phyloP scores from a whole-genome alignment of 2,329 filamentous ascomycete species.

The Alternaria incomplexa region DNA sequence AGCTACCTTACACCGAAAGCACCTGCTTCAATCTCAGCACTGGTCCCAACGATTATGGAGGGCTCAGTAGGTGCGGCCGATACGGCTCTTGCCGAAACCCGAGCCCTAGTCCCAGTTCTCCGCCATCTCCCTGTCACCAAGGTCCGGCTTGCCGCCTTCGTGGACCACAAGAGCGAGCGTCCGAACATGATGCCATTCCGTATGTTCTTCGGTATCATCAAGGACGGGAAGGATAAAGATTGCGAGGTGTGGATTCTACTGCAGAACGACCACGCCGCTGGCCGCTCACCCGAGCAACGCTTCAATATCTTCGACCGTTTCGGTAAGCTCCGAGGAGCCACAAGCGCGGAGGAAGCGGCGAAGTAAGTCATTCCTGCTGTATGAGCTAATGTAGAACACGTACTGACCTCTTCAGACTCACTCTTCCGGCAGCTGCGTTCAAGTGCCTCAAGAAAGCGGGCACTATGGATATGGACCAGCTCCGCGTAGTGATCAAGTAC shows the following conservation, averaged over 20 bases:
- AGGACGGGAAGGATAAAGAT: background rate
- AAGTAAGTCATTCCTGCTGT: background rate
- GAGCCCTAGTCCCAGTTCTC: background rate
- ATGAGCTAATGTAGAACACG: background rate
- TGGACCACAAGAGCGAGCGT: background rate
- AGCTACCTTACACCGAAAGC: background rate
- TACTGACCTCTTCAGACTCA: background rate
- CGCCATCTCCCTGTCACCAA: background rate
- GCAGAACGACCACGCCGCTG: background rate
- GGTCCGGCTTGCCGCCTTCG: background rate
- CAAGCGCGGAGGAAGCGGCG: background rate
- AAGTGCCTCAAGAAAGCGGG: background rate
- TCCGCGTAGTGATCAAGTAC: background rate
- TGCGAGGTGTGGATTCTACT: background rate
- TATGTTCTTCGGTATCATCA: background rate
- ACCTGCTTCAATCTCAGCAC: background rate
- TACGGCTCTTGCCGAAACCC: background rate
- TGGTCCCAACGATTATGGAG: background rate
- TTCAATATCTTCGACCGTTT: background rate
- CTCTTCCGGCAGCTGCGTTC: background rate
- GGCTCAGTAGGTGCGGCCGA: background rate
- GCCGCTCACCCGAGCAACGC: background rate
- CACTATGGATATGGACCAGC: background rate
- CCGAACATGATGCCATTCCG: background rate
- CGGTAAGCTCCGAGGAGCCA: background rate